Evolutionary conservation across 2,329 filamentous ascomycete genomes (phyloP).

Genomic region (Colletotrichum kahawae): DNA sequence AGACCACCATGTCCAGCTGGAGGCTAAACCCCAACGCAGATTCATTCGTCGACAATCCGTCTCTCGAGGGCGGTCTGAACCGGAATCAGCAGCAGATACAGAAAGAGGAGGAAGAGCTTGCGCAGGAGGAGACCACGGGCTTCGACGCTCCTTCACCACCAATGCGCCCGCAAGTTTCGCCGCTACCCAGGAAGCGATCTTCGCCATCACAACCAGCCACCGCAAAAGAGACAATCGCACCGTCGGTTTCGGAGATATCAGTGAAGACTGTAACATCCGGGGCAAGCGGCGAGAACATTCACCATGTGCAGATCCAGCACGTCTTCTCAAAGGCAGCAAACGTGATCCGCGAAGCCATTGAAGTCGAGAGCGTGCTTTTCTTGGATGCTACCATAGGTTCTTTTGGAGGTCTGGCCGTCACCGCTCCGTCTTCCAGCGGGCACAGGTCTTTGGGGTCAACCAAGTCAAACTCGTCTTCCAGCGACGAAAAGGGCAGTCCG

Average conservation of each 20-base stretch:
- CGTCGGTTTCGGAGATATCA: not conserved
- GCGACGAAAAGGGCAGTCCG: constrained; percentile 18
- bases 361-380: constrained; percentile 27
- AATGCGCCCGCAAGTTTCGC: not conserved
- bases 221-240: fast-evolving
- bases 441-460: not conserved
- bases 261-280: not conserved
- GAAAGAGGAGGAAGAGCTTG: not conserved
- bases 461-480: not conserved
- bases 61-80: constrained; percentile 23
- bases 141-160: not conserved
- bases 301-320: constrained; percentile 7
- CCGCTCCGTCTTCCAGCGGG: not conserved
- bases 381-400: constrained; percentile 26
- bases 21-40: not conserved
- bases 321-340: constrained; percentile 51
- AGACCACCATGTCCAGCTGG: constrained; percentile 29
- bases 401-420: constrained; percentile 28
- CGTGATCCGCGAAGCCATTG: constrained; percentile 45
- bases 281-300: not conserved
- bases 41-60: constrained; percentile 6
- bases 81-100: constrained; percentile 10
- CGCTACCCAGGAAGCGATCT: fast-evolving
- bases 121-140: constrained; percentile 24
- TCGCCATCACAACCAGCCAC: fast-evolving